Percentiles rank a stretch among this genome's conserved stretches.
These are phyloP conservation scores for Brassica nigra DNA, from an alignment of 345 rosid species.

Conservation along the genomic window DNA sequence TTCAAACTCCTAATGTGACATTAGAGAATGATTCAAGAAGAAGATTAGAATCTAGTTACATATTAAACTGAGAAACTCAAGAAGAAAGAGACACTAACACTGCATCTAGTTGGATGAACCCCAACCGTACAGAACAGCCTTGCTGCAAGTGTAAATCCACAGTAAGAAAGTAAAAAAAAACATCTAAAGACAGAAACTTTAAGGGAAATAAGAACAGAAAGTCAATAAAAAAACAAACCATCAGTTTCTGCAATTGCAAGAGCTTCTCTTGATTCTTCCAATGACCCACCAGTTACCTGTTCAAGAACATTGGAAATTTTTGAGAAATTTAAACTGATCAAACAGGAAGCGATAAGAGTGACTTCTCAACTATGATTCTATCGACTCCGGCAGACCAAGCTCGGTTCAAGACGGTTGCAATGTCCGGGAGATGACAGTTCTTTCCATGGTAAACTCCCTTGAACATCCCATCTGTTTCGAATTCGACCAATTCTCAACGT, in stretches of 20 bases:
- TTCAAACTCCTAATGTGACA: conserved; percentile 74
- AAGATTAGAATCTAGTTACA: neutral
- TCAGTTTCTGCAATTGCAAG: conserved; percentile 95
- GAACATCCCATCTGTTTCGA: conserved; percentile 85
- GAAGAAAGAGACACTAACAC: conserved; percentile 42
- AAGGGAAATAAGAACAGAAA: neutral
- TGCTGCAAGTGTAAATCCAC: conserved; percentile 46
- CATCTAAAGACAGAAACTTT: neutral
- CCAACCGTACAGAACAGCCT: conserved; percentile 95
- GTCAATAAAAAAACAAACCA: conserved; percentile 46
- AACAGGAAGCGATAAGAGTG: neutral
- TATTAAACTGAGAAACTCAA: neutral
- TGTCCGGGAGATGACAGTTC: conserved; percentile 74
- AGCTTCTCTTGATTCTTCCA: conserved; percentile 89
- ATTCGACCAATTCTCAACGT: neutral
- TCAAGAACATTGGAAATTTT: conserved; percentile 3
- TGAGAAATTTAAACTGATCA: neutral
- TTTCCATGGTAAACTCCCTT: conserved; percentile 88
- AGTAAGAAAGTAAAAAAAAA: neutral
- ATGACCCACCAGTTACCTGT: conserved; percentile 96
- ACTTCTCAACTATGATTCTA: conserved; percentile 68
- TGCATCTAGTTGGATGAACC: conserved; percentile 98
- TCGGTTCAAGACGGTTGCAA: conserved; percentile 68
- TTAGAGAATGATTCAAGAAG: conserved; percentile 21
- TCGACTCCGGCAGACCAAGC: conserved; percentile 98